A percentile compares a stretch with the other conserved stretches of the same genome.
Evolutionary conservation across 768 basidiomycete genomes (phyloP).

Genomic region (Tricholomella constricta): DNA sequence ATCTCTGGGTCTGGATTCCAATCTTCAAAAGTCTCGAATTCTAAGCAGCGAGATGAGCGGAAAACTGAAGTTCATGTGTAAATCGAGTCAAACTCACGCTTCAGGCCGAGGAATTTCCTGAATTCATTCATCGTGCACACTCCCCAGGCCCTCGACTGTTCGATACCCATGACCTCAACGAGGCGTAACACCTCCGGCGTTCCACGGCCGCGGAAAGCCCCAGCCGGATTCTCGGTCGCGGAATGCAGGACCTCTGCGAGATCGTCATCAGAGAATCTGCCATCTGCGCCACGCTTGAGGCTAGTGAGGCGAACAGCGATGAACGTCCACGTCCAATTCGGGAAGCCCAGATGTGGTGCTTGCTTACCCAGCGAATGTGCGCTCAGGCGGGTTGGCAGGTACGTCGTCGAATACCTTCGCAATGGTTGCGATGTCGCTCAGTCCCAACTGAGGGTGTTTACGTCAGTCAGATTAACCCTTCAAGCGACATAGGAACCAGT

Average conservation of each 20-base stretch:
- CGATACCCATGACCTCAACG: constrained; percentile 56
- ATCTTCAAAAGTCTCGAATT: constrained; percentile 47
- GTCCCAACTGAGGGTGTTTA: constrained; percentile 14
- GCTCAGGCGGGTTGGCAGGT: constrained; percentile 29
- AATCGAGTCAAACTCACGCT: constrained; percentile 27
- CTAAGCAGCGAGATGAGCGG: constrained; percentile 17
- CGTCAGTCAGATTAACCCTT: background rate
- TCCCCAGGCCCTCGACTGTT: constrained; percentile 54
- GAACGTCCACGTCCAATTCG: no score
- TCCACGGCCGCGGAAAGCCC: constrained; percentile 47
- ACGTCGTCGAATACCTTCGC: constrained; percentile 16
- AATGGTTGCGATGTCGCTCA: constrained; percentile 24
- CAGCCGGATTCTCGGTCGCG: constrained; percentile 47
- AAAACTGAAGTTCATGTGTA: background rate
- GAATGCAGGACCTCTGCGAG: constrained; percentile 48
- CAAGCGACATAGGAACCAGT: background rate
- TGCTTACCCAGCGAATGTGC: constrained; percentile 42
- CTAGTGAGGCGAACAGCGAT: background rate
- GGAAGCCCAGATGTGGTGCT: background rate
- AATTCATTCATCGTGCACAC: constrained; percentile 58
- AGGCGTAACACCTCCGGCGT: constrained; percentile 47
- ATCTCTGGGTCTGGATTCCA: constrained; percentile 51
- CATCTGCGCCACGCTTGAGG: constrained; percentile 43
- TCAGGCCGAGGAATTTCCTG: constrained; percentile 47
- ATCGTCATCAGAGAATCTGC: constrained; percentile 52